Conservation (phyloP, 129 eudicot genomes). For the Erigeron canadensis region DNA sequence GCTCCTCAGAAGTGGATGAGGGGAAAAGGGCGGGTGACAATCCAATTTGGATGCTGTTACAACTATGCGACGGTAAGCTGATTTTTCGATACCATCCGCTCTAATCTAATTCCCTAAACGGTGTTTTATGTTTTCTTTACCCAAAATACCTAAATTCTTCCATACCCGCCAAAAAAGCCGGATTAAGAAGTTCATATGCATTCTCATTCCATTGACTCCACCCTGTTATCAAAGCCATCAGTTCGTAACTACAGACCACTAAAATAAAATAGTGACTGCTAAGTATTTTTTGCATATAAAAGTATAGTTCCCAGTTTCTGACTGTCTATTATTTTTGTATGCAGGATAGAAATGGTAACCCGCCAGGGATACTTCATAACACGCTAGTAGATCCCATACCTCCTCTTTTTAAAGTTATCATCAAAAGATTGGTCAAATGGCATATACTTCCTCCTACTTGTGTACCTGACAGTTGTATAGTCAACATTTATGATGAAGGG, state of each 20-base stretch:
- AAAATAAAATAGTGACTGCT: background rate
- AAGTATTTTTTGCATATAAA: background rate
- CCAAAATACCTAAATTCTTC: background rate
- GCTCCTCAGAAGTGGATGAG: slow-evolving; percentile 97
- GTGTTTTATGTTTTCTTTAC: background rate
- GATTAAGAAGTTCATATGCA: background rate
- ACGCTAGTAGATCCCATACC: slow-evolving; percentile 84
- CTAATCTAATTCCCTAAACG: background rate
- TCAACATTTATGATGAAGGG: slow-evolving; percentile 85
- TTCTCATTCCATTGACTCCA: too few species aligned
- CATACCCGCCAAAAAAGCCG: background rate
- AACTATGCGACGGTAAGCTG: slow-evolving; percentile 82
- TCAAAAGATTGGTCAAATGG: slow-evolving; percentile 85
- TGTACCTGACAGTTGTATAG: slow-evolving; percentile 97
- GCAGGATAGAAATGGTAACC: slow-evolving; percentile 91
- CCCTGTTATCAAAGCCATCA: too few species aligned
- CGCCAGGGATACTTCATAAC: slow-evolving; percentile 81
- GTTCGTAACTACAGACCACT: too few species aligned
- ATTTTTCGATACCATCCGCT: background rate
- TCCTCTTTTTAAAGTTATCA: slow-evolving; percentile 67
- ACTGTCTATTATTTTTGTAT: slow-evolving; percentile 6
- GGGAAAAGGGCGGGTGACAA: slow-evolving; percentile 95
- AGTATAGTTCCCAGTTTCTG: background rate
- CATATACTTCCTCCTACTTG: slow-evolving; percentile 85
- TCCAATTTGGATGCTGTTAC: slow-evolving; percentile 98